Conservation (phyloP, 495 filamentous ascomycete genomes). For the Aspergillus ellipticus region DNA sequence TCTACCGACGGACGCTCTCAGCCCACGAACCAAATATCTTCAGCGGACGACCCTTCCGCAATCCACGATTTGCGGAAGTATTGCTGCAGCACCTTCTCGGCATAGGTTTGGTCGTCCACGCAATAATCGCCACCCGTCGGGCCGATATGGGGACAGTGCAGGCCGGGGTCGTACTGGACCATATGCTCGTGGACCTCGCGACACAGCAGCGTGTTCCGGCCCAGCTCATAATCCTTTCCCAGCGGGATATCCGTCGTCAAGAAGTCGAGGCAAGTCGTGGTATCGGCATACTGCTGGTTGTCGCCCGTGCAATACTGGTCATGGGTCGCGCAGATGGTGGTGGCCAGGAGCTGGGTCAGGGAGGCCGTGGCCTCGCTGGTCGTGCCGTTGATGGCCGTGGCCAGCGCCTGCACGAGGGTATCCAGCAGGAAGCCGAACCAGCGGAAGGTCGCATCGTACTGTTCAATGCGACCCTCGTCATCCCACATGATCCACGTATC, state of each 20-base stretch:
- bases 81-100: slow-evolving; percentile 27
- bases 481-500: slow-evolving; percentile 44
- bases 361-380: slow-evolving; percentile 14
- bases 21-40: background rate
- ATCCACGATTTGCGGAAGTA: slow-evolving; percentile 33
- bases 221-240: slow-evolving; percentile 41
- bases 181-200: slow-evolving; percentile 47
- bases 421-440: slow-evolving; percentile 35
- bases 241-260: slow-evolving; percentile 34
- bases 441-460: slow-evolving; percentile 33
- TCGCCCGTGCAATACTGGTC: slow-evolving; percentile 35
- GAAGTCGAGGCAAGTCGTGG: slow-evolving; percentile 27
- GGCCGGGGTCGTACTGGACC: slow-evolving; percentile 36
- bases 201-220: slow-evolving; percentile 44
- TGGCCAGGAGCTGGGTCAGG: slow-evolving; percentile 28
- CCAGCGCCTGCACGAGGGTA: slow-evolving; percentile 25
- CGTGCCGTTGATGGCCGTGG: slow-evolving; percentile 23
- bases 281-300: slow-evolving; percentile 35
- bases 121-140: slow-evolving; percentile 41
- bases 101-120: slow-evolving; percentile 36
- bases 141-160: slow-evolving; percentile 47
- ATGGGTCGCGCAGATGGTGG: slow-evolving; percentile 33
- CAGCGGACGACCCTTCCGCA: background rate
- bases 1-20: too few species aligned
- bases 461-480: slow-evolving; percentile 25